Percentiles rank a stretch among this genome's conserved stretches.
phyloP scores from a whole-genome alignment of 257 asterid genomes.

The Gynochthodes officinalis region DNA sequence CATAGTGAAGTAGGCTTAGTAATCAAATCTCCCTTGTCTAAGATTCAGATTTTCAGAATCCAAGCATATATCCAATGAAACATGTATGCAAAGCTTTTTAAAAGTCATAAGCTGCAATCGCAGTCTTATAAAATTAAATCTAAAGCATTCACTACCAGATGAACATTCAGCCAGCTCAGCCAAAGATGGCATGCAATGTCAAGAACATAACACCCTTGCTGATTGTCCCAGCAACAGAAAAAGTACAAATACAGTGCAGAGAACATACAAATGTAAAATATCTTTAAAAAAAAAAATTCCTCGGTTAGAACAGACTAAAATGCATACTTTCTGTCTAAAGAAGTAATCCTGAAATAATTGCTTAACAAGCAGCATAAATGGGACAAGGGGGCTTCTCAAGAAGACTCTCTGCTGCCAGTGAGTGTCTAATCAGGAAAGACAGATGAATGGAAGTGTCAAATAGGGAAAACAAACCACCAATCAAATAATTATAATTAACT shows the following conservation, averaged over 20 bases:
- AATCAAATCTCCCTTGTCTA: too few relatives aligned
- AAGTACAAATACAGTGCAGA: not conserved
- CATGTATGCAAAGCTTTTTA: too few relatives aligned
- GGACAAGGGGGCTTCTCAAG: not conserved
- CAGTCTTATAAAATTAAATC: not conserved
- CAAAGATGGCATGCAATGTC: not conserved
- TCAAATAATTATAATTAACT: constrained; percentile 2
- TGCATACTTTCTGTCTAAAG: not conserved
- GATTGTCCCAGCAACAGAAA: not conserved
- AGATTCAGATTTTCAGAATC: too few relatives aligned
- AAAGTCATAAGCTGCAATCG: too few relatives aligned
- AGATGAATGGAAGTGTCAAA: not conserved
- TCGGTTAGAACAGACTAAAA: not conserved
- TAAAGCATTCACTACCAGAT: not conserved
- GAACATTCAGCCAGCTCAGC: not conserved
- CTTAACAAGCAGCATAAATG: not conserved
- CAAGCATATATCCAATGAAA: too few relatives aligned
- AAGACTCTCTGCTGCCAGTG: not conserved
- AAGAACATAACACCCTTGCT: not conserved
- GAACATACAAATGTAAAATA: not conserved
- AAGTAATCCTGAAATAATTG: not conserved
- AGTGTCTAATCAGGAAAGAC: not conserved
- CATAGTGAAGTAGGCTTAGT: too few relatives aligned
- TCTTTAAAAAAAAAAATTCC: not conserved
- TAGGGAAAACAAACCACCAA: not conserved